Base-by-base conservation (phyloP, 2,329 filamentous ascomycete genomes). In the Trichoderma simmonsii region DNA sequence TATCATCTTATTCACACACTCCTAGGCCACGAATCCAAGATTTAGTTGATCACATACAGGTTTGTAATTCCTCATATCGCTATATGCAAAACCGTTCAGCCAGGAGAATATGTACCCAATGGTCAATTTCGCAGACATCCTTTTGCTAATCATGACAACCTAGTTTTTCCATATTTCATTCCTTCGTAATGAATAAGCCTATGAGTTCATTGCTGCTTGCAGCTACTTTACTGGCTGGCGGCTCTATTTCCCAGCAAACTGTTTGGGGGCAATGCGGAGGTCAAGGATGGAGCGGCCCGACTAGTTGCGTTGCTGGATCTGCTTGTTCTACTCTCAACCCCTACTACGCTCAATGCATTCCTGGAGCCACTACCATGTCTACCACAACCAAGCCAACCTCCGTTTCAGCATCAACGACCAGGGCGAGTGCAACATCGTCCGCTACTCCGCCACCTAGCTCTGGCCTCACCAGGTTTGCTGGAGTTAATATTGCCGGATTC, bases 211-310 rank as follows among this genome's bases (percentile, higher is more conserved):
- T 69, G 36, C 36, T 69, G 36, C 56, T 69, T 60, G 65, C 56
- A 15, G 56, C 36, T 21, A 51, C 36, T 43, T n/a, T 48, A 18
- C 43, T 51, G 9, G 43, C 43, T 8, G 30, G 65, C n/a, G 36
- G 34, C 43, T 56, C 36, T 24, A 48, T 48, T n/a, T 56, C 65
- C 48, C 65, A 69, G 12, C 65, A 69, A 36, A 69, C 36, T n/a
- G 34, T 60, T 18, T 69, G 65, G 65, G 65, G 65, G 5, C 65
- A 69, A 18, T 69, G 65, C 24, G 65, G 65, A 69, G 65, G 65
- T 7, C 48, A 11, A 32, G 65, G 65, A 9, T 69, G 43, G 26
- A 60, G 65, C 39, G 65, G 65, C 3, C 54, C 65, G 6, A 69
- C 65, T 3, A 48, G 24, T 21, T 69, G 65, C 59, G 56, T 34